A percentile compares a stretch with the other conserved stretches of the same genome.
These are phyloP conservation scores for Primulina eburnea DNA, from an alignment of 257 asterid species.

Conservation along the genomic window DNA sequence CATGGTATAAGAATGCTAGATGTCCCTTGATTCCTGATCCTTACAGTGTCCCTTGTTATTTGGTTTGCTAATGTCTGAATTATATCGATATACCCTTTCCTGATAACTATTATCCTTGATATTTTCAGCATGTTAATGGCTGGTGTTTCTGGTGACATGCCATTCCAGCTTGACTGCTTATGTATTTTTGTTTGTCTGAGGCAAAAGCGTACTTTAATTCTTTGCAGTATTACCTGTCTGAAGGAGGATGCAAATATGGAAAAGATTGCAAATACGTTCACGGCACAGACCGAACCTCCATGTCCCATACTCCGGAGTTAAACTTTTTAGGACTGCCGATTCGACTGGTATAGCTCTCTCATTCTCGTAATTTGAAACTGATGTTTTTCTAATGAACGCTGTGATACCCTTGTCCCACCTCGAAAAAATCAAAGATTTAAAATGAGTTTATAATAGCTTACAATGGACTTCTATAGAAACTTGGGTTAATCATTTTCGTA, in stretches of 20 bases:
- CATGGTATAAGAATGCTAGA: not conserved
- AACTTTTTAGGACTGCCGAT: constrained; percentile 79
- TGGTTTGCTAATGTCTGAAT: constrained; percentile 9
- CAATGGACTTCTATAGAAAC: too few relatives aligned
- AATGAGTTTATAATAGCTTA: too few relatives aligned
- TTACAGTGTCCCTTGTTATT: not conserved
- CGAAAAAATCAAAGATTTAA: too few relatives aligned
- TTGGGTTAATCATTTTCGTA: too few relatives aligned
- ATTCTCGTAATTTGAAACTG: not conserved
- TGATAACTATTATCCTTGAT: constrained; percentile 1
- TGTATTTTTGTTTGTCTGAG: constrained; percentile 20
- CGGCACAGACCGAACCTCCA: constrained; percentile 37
- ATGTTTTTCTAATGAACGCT: constrained; percentile 11
- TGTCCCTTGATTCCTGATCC: not conserved
- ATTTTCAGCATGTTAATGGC: constrained; percentile 8
- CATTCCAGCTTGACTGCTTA: constrained; percentile 8
- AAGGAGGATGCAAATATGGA: constrained; percentile 81
- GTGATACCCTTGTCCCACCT: too few relatives aligned
- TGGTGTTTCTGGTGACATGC: not conserved
- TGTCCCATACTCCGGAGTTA: constrained; percentile 32
- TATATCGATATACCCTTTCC: not conserved
- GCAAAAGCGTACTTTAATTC: constrained; percentile 19
- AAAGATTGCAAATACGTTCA: constrained; percentile 63
- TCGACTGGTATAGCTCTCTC: constrained; percentile 49
- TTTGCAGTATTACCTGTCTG: constrained; percentile 67